These are phyloP conservation scores for Asclepias syriaca DNA, from an alignment of 257 asterid genomes.

Conservation along the genomic window DNA sequence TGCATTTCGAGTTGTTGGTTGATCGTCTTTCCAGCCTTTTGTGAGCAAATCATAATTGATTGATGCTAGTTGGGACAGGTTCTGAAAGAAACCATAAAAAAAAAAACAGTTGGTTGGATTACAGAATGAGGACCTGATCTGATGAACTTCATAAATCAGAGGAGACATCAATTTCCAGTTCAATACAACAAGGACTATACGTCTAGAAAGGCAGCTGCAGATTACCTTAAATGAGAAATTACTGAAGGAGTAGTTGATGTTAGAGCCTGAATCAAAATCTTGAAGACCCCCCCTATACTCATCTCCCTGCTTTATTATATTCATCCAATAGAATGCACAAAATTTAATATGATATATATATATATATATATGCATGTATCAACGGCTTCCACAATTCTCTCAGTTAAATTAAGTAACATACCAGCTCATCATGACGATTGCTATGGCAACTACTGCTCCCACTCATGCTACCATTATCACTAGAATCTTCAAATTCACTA, in stretches of 20 bases:
- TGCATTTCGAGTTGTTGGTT: slow-evolving; percentile 46
- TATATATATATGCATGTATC: background rate
- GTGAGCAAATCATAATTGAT: slow-evolving; percentile 87
- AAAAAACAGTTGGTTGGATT: background rate
- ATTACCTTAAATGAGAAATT: slow-evolving; percentile 93
- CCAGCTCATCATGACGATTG: slow-evolving; percentile 93
- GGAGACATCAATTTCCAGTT: background rate
- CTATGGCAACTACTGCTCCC: slow-evolving; percentile 85
- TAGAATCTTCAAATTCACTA: slow-evolving; percentile 85
- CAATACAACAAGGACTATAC: background rate
- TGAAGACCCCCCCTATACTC: slow-evolving; percentile 62
- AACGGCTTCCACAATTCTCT: background rate
- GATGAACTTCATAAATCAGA: background rate
- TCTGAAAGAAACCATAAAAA: slow-evolving; percentile 35
- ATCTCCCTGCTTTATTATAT: slow-evolving; percentile 45
- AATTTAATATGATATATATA: background rate
- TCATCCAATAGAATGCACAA: slow-evolving; percentile 15
- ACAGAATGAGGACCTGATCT: background rate
- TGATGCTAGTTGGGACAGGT: slow-evolving; percentile 95
- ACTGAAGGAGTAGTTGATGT: slow-evolving; percentile 84
- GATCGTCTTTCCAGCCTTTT: slow-evolving; percentile 82
- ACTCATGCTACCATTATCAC: slow-evolving; percentile 74
- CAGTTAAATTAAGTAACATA: slow-evolving; percentile 17
- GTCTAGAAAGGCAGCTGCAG: background rate
- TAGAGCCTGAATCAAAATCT: slow-evolving; percentile 66